Evolutionary conservation across 768 basidiomycete species (phyloP).

Genomic region (Epithele typhae): DNA sequence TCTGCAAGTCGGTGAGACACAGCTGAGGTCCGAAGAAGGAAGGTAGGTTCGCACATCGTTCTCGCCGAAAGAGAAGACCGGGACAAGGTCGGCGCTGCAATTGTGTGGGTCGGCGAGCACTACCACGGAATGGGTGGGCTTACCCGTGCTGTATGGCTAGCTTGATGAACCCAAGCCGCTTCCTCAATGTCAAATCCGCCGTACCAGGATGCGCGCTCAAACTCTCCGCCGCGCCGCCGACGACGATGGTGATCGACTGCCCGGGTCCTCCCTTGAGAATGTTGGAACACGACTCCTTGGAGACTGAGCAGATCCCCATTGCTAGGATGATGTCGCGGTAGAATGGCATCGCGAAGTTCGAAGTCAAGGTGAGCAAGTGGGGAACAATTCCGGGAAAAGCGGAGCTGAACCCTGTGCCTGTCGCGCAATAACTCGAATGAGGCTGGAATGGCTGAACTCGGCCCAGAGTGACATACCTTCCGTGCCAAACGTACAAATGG

Average conservation of each 20-base stretch:
- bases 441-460: too few species aligned
- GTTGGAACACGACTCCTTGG: constrained; percentile 84
- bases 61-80: constrained; percentile 98
- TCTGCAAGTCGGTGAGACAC: constrained; percentile 41
- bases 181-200: constrained; percentile 78
- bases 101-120: too few species aligned
- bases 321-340: constrained; percentile 89
- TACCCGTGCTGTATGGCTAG: constrained; percentile 87
- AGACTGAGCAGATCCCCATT: constrained; percentile 90
- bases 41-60: constrained; percentile 95
- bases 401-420: constrained; percentile 86
- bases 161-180: constrained; percentile 91
- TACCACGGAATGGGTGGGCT: background rate
- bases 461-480: constrained; percentile 59
- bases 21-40: constrained; percentile 9
- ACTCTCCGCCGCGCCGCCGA: constrained; percentile 95
- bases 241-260: constrained; percentile 84
- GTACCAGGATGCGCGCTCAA: constrained; percentile 95
- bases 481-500: constrained; percentile 92
- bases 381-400: constrained; percentile 90
- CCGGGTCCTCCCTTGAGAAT: constrained; percentile 53
- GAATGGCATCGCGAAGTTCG: constrained; percentile 89
- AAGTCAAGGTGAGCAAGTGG: constrained; percentile 85
- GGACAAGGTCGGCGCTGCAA: constrained; percentile 86
- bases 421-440: too few species aligned